Conservation (phyloP, 2,329 filamentous ascomycete genomes). For the Sporothrix inflata region DNA sequence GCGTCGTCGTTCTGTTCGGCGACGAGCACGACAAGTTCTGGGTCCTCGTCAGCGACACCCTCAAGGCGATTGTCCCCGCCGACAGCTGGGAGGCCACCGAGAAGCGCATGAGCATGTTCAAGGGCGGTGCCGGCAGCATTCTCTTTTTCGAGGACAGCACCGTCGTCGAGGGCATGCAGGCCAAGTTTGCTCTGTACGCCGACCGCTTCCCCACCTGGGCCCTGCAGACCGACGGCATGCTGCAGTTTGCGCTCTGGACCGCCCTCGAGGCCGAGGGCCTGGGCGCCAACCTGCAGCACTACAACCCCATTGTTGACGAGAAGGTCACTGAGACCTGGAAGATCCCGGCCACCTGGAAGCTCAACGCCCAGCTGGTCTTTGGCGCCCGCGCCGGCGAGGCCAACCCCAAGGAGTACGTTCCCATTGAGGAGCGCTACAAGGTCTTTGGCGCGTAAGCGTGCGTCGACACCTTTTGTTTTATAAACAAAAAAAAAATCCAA, state of each 20-base stretch:
- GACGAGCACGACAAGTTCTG: slow-evolving; percentile 87
- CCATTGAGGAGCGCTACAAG: slow-evolving; percentile 70
- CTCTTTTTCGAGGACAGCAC: slow-evolving; percentile 85
- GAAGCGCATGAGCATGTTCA: slow-evolving; percentile 59
- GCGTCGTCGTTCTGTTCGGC: slow-evolving; percentile 76
- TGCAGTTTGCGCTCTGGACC: slow-evolving; percentile 80
- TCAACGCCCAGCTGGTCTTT: slow-evolving; percentile 85
- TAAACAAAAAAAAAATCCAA: not conserved
- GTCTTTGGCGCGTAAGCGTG: slow-evolving; percentile 57
- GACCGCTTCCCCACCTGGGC: slow-evolving; percentile 81
- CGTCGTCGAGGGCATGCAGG: slow-evolving; percentile 67
- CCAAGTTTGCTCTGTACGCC: slow-evolving; percentile 72
- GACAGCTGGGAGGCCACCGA: slow-evolving; percentile 62
- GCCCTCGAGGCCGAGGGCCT: slow-evolving; percentile 82
- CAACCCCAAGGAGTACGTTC: slow-evolving; percentile 65
- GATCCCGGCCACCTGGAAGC: slow-evolving; percentile 71
- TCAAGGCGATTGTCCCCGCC: slow-evolving; percentile 69
- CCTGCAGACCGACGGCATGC: slow-evolving; percentile 77
- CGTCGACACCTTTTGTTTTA: not conserved
- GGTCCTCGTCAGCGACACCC: slow-evolving; percentile 68
- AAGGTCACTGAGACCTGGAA: slow-evolving; percentile 71
- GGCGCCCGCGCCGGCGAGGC: slow-evolving; percentile 63
- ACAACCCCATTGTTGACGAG: slow-evolving; percentile 82
- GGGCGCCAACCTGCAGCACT: slow-evolving; percentile 89
- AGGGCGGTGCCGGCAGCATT: slow-evolving; percentile 68